Base-by-base conservation (phyloP, 257 asterid genomes). In the Jasminum sambac region DNA sequence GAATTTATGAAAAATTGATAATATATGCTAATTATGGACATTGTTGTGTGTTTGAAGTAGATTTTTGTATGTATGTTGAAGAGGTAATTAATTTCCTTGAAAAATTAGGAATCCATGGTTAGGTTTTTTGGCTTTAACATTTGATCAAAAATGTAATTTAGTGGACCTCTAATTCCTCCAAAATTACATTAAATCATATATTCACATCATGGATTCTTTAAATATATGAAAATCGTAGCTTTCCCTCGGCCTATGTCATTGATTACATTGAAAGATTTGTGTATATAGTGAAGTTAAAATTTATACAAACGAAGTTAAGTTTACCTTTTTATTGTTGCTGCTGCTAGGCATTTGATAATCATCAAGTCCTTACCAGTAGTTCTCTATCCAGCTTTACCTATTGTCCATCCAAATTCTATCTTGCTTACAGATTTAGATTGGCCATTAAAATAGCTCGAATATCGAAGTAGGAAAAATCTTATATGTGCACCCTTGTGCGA, bases 121-220 rank as follows among this genome's bases (percentile, higher is more conserved):
- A 43, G 61, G 5, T 46, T 52, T 23, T 6, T 17, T 63, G 77
- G 34, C 52, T 60, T 66, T 25, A 30, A 55, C 42, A 60, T 11
- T 67, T 8, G 69, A 72, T 71, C 62, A 46, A 55, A 34, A 61
- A 55, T 57, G 48, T 25, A 42, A 11, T 30, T 30, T 1, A 30
- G 67, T 64, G 80, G 80, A 76, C 72, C 80, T 62, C 50, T 30
- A 30, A 30, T 30, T 30, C 36, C 36, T 30, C n/a, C n/a, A n/a
- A n/a, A n/a, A n/a, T n/a, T n/a, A n/a, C n/a, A n/a, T n/a, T n/a
- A n/a, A n/a, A n/a, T n/a, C n/a, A n/a, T n/a, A n/a, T n/a, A n/a
- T n/a, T n/a, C n/a, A n/a, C n/a, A n/a, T n/a, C n/a, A n/a, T 30
- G 36, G 1, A 30, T 30, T 30, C 36, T 30, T 30, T 30, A 30